These are phyloP conservation scores for Senna siamea DNA, from an alignment of 306 rosid genomes.

Conservation along the genomic window DNA sequence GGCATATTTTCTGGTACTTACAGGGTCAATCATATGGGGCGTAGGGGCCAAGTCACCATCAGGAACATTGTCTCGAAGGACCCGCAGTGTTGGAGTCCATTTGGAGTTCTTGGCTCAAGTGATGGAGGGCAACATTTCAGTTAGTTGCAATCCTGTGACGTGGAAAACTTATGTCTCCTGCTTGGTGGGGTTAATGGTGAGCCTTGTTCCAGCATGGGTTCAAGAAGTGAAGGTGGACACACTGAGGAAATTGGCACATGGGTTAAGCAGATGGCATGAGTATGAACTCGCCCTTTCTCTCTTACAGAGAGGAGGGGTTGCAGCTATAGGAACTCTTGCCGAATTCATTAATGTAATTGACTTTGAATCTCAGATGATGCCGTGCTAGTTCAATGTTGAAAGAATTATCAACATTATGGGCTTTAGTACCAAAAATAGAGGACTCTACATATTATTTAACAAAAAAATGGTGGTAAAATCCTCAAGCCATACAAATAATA, in stretches of 20 bases:
- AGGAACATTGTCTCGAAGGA: constrained; percentile 51
- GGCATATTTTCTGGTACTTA: constrained; percentile 63
- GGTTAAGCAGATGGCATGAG: constrained; percentile 69
- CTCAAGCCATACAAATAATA: no score
- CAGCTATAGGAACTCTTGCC: constrained; percentile 68
- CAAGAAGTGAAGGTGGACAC: constrained; percentile 61
- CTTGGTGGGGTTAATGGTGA: constrained; percentile 65
- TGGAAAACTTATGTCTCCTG: constrained; percentile 76
- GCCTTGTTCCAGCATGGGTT: constrained; percentile 65
- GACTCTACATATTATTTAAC: no score
- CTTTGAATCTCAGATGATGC: constrained; percentile 20
- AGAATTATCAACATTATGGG: not conserved
- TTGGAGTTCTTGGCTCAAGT: constrained; percentile 72
- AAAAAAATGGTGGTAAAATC: no score
- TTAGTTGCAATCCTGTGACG: constrained; percentile 62
- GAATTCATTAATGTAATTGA: constrained; percentile 52
- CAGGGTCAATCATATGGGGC: constrained; percentile 74
- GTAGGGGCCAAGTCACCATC: constrained; percentile 52
- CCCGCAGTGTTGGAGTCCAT: constrained; percentile 53
- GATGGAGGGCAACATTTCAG: constrained; percentile 68
- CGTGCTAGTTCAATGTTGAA: not conserved
- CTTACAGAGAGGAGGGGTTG: constrained; percentile 71
- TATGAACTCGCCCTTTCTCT: constrained; percentile 69
- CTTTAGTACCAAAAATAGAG: no score
- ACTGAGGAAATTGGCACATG: constrained; percentile 57